Base-by-base conservation (phyloP, 305 asterid genomes). In the Solanum hybrid region DNA sequence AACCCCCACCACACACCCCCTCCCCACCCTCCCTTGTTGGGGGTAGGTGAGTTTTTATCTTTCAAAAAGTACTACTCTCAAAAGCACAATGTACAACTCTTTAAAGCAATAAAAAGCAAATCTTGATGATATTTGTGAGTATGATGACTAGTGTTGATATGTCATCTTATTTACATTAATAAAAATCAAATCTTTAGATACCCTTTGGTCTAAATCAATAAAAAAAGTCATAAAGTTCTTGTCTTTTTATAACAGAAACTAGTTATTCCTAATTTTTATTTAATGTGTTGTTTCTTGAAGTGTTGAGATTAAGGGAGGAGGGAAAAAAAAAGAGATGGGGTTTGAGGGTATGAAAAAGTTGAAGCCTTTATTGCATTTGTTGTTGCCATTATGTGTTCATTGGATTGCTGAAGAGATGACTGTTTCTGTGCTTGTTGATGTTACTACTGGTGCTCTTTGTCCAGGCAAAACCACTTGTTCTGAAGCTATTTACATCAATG, bases 381-480 rank as follows among this genome's bases (percentile, higher is more conserved):
- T 97, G 91, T 84, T 96, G 37, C 96, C 98, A 76, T 90, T 97
- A 10, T 95, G 96, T 88, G 90, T 94, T 78, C 98, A 97, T 72
- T 97, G 98, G 99, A 87, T 97, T 38, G 98, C 98, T 71, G 98
- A 95, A 91, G 99, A 96, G 91, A 97, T 96, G 98, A 95, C 99
- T 78, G 94, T 91, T 86, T 94, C 99, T 17, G 98, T 96, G 66
- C 94, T 97, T 78, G 99, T 97, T 77, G 99, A 97, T 91, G 95
- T 97, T 91, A 95, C 99, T 66, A 96, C 99, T 13, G 90, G 85
- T 89, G 97, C 98, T 89, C 98, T 97, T 77, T 97, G 99, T 88
- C 94, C 98, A 5, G 96, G 93, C 32, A 75, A 88, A 11, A 72
- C 90, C 24, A 95, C 96, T 84, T 97, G 99, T 90, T 87, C 97